phyloP scores from a whole-genome alignment of 768 basidiomycete species.

The Amanita rubescens region DNA sequence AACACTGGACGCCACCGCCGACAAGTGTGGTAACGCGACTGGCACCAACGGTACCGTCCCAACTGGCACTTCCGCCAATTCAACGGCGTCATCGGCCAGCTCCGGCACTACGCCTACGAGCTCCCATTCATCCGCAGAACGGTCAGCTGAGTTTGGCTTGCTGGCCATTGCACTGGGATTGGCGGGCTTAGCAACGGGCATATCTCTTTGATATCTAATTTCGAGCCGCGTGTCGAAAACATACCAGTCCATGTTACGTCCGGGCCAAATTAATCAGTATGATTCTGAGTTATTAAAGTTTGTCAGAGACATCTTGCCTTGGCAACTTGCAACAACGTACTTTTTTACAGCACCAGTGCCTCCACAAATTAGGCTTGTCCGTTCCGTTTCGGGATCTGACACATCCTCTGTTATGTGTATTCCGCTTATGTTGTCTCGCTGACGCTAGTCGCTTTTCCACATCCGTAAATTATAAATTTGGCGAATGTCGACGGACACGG shows the following conservation, averaged over 20 bases:
- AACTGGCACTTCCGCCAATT: conserved; percentile 11
- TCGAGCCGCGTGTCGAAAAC: background rate
- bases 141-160: background rate
- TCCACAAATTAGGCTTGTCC: too few species aligned
- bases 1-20: conserved; percentile 37
- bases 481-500: too few species aligned
- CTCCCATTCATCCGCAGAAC: conserved; percentile 1
- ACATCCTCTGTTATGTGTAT: too few species aligned
- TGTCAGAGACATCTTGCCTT: too few species aligned
- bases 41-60: conserved; percentile 8
- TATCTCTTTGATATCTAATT: background rate
- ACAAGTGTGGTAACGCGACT: conserved; percentile 28
- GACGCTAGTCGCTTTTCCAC: too few species aligned
- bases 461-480: too few species aligned
- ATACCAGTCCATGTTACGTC: background rate
- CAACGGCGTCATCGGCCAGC: conserved; percentile 10
- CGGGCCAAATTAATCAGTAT: background rate
- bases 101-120: background rate
- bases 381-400: too few species aligned
- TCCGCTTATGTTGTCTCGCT: too few species aligned
- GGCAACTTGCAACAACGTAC: too few species aligned
- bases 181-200: background rate
- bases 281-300: too few species aligned
- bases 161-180: conserved; percentile 3
- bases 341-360: too few species aligned